Percentiles rank a stretch among this genome's conserved stretches.
phyloP scores from a whole-genome alignment of 495 filamentous ascomycete species.

The Corynascus novoguineensis region DNA sequence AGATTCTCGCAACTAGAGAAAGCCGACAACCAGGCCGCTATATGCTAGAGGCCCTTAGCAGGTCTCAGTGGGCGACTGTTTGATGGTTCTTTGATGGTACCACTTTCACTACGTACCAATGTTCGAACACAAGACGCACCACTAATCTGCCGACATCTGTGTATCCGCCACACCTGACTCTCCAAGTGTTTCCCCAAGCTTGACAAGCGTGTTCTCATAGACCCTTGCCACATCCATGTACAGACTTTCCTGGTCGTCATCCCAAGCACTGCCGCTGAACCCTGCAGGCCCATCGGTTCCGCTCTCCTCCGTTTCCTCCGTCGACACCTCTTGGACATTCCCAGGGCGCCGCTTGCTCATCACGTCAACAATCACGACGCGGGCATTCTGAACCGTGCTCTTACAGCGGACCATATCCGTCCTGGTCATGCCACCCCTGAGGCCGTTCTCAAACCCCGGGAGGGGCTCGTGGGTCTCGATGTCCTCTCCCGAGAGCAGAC shows the following conservation, averaged over 20 bases:
- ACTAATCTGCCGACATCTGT: conserved; percentile 8
- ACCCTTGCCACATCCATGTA: conserved; percentile 66
- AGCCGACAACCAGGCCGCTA: too few species aligned
- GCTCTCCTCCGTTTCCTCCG: conserved; percentile 28
- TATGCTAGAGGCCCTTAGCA: too few species aligned
- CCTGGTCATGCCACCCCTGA: conserved; percentile 47
- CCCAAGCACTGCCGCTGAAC: conserved; percentile 4
- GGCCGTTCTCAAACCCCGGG: conserved; percentile 59
- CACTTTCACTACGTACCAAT: too few species aligned
- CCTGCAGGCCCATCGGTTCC: conserved; percentile 6
- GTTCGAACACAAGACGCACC: too few species aligned
- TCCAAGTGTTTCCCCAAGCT: conserved; percentile 56
- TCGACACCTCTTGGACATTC: conserved; percentile 38
- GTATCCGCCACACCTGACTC: not conserved
- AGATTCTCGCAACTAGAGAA: too few species aligned
- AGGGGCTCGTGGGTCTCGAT: conserved; percentile 57
- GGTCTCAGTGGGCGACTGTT: too few species aligned
- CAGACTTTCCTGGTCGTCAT: conserved; percentile 37
- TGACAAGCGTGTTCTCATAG: conserved; percentile 71
- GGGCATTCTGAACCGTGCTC: conserved; percentile 64
- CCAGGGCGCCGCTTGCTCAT: conserved; percentile 43
- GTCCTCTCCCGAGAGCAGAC: conserved; percentile 62
- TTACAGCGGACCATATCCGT: conserved; percentile 82
- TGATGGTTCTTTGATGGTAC: too few species aligned
- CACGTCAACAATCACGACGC: conserved; percentile 60